Conservation (phyloP, 371 early-diverging fungal genomes). For the Paraphysoderma sedebokerense region DNA sequence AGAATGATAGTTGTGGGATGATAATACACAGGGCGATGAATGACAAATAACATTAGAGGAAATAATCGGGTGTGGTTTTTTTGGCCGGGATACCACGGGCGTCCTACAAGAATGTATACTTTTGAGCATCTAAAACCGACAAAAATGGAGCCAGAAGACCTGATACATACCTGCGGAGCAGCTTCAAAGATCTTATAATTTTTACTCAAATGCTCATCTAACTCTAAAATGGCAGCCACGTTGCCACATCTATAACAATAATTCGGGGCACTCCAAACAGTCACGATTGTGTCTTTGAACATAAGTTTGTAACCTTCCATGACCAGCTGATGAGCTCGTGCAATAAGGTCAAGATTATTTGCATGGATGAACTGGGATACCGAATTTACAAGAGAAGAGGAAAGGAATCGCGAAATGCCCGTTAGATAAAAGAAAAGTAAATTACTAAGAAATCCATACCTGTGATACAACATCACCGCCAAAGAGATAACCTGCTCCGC, state of each 20-base stretch:
- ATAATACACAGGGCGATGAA: no score
- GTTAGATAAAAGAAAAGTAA: background rate
- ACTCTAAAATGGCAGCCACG: constrained; percentile 92
- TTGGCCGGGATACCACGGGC: constrained; percentile 53
- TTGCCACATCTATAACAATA: constrained; percentile 76
- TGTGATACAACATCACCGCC: constrained; percentile 76
- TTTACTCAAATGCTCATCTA: constrained; percentile 75
- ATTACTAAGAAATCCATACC: constrained; percentile 19
- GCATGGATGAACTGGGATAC: constrained; percentile 33
- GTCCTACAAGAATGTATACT: constrained; percentile 37
- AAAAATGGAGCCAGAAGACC: background rate
- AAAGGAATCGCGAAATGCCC: background rate
- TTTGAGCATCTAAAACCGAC: constrained; percentile 10
- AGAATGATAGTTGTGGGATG: no score
- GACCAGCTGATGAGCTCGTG: constrained; percentile 97
- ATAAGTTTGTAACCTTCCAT: constrained; percentile 95
- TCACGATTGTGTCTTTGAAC: constrained; percentile 92
- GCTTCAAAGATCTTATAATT: constrained; percentile 77
- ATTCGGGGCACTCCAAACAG: constrained; percentile 99
- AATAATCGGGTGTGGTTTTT: constrained; percentile 80
- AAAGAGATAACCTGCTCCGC: constrained; percentile 97
- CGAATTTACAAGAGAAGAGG: constrained; percentile 31
- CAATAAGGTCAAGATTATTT: constrained; percentile 85
- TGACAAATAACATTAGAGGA: no score
- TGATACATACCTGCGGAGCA: constrained; percentile 35